phyloP scores from a whole-genome alignment of 129 eudicot species.

The Apium graveolens region DNA sequence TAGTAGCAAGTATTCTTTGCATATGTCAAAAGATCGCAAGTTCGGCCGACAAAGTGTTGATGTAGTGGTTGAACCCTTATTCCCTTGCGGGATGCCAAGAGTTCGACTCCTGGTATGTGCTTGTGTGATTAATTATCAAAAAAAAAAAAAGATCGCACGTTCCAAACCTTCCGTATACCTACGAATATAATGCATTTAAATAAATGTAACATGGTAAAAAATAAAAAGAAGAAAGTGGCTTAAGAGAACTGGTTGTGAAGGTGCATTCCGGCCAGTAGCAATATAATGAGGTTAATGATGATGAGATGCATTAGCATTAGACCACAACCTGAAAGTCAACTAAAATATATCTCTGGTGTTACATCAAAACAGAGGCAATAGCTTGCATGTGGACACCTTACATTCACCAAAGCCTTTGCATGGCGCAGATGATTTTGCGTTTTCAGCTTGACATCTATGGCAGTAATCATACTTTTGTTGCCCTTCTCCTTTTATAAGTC shows the following conservation, averaged over 20 bases:
- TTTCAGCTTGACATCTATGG: background rate
- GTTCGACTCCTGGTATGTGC: too few relatives aligned
- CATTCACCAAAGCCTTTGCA: conserved; percentile 30
- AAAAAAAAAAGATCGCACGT: too few relatives aligned
- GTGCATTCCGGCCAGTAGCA: conserved; percentile 34
- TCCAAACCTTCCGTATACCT: background rate
- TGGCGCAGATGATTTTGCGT: conserved; percentile 22
- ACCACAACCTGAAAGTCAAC: conserved; percentile 68
- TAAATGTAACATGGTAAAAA: background rate
- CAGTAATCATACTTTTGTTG: background rate
- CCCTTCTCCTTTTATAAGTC: conserved; percentile 20
- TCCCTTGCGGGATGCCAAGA: too few relatives aligned
- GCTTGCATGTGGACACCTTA: conserved; percentile 11
- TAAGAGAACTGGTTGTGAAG: conserved; percentile 19
- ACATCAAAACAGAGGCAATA: conserved; percentile 30
- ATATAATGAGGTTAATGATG: conserved; percentile 43
- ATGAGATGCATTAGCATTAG: conserved; percentile 40
- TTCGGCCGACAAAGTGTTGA: too few relatives aligned
- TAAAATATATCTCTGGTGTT: conserved; percentile 30
- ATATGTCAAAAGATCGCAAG: background rate
- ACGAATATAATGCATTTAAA: background rate
- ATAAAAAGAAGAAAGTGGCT: background rate
- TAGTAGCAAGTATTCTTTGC: background rate
- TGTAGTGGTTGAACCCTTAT: too few relatives aligned
- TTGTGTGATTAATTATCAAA: too few relatives aligned